phyloP scores from a whole-genome alignment of 768 basidiomycete genomes.

The Naganishia antarctica region DNA sequence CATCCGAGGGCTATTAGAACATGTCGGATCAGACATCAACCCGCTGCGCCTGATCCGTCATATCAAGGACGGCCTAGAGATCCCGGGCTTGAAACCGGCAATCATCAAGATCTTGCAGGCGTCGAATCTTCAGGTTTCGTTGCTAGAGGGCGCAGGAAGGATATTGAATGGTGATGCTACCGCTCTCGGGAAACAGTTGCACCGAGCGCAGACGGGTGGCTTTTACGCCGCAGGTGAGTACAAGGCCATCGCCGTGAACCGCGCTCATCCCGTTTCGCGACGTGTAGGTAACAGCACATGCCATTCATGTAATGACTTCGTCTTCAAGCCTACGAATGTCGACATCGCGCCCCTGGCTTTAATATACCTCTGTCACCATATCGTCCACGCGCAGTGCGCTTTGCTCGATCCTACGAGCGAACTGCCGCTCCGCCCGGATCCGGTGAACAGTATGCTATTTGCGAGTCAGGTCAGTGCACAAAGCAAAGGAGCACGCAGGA shows the following conservation, averaged over 20 bases:
- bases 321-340: constrained; percentile 46
- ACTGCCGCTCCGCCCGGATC: constrained; percentile 60
- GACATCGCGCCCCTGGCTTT: constrained; percentile 57
- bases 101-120: constrained; percentile 95
- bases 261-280: background rate
- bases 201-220: constrained; percentile 71
- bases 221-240: constrained; percentile 68
- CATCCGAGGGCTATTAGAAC: constrained; percentile 89
- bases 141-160: constrained; percentile 84
- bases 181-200: constrained; percentile 63
- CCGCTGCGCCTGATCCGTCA: constrained; percentile 88
- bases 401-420: constrained; percentile 62
- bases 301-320: constrained; percentile 59
- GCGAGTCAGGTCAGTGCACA: constrained; percentile 50
- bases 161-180: constrained; percentile 79
- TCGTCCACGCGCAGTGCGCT: constrained; percentile 72
- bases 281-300: constrained; percentile 61
- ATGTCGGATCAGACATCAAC: constrained; percentile 91
- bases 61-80: constrained; percentile 93
- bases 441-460: constrained; percentile 53
- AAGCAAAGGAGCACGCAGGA: constrained; percentile 51
- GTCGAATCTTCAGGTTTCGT: constrained; percentile 76
- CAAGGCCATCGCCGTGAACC: background rate
- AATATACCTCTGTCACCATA: constrained; percentile 80
- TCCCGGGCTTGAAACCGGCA: constrained; percentile 87